Conservation (phyloP, 1,284 basidiomycete species). For the Apiotrichum brassicae region DNA sequence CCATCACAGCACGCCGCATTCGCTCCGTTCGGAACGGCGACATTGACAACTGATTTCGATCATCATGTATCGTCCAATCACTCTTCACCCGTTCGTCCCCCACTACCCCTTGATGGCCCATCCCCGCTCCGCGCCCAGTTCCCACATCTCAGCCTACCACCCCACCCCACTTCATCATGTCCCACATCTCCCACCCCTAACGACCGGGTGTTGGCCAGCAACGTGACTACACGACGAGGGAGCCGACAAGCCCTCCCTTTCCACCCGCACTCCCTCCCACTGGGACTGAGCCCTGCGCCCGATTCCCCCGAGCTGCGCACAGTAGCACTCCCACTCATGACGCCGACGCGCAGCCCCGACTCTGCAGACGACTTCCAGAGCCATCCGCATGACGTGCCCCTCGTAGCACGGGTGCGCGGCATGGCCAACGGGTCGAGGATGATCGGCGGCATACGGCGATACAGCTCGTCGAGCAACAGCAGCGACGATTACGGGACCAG, state of each 20-base stretch:
- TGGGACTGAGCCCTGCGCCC: slow-evolving; percentile 18
- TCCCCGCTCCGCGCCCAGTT: slow-evolving; percentile 6
- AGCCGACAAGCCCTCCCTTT: slow-evolving; percentile 13
- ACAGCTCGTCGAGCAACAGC: slow-evolving; percentile 1
- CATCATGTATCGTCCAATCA: slow-evolving; percentile 13
- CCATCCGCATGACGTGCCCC: background rate
- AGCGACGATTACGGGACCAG: slow-evolving; percentile 1
- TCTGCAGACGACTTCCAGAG: background rate
- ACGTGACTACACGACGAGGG: background rate
- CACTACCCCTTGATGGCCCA: slow-evolving; percentile 1
- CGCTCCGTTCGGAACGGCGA: slow-evolving; percentile 1
- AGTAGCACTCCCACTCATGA: slow-evolving; percentile 29
- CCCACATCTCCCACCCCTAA: slow-evolving; percentile 12
- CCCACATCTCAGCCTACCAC: slow-evolving; percentile 2
- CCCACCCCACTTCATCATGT: slow-evolving; percentile 15
- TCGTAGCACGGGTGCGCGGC: background rate
- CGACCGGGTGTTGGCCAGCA: background rate
- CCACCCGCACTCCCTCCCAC: slow-evolving; percentile 14
- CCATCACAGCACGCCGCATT: background rate
- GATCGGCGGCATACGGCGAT: background rate
- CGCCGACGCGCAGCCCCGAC: slow-evolving; percentile 17
- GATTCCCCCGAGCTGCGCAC: slow-evolving; percentile 30
- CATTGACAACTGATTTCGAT: background rate
- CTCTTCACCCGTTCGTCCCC: slow-evolving; percentile 13
- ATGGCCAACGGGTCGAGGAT: background rate